Percentiles rank a stretch among this genome's conserved stretches.
Conservation (phyloP, 192 early-diverging fungal species). For the Obelidium mucronatum region DNA sequence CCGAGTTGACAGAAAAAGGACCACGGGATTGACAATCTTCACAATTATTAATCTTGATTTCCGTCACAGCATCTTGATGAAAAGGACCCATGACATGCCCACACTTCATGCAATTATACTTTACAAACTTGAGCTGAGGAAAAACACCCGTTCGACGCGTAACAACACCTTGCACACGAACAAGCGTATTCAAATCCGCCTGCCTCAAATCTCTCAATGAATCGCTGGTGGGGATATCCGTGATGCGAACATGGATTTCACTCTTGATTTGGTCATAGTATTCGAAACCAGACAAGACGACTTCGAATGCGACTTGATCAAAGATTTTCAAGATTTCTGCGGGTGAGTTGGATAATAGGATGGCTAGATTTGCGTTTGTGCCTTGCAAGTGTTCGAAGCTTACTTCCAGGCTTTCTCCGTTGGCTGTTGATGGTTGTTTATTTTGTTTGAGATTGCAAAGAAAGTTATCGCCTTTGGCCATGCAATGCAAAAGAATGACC, state of each 20-base stretch:
- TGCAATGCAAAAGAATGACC: no score
- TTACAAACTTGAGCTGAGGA: constrained; percentile 96
- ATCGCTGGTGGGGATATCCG: constrained; percentile 83
- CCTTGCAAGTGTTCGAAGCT: constrained; percentile 81
- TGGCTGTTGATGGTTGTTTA: no score
- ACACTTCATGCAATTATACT: constrained; percentile 96
- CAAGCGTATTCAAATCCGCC: constrained; percentile 88
- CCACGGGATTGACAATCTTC: constrained; percentile 89
- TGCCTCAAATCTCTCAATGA: constrained; percentile 90
- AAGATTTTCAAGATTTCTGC: constrained; percentile 88
- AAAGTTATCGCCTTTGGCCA: no score
- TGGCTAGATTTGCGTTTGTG: constrained; percentile 85
- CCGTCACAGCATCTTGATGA: constrained; percentile 88
- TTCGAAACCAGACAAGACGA: constrained; percentile 85
- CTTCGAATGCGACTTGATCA: constrained; percentile 92
- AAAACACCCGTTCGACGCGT: constrained; percentile 94
- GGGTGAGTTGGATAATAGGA: constrained; percentile 88
- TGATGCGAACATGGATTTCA: constrained; percentile 95
- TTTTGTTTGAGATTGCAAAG: no score
- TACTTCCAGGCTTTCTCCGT: constrained; percentile 88
- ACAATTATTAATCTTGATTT: constrained; percentile 86
- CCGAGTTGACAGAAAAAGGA: constrained; percentile 88
- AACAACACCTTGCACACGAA: constrained; percentile 91
- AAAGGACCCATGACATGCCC: constrained; percentile 90
- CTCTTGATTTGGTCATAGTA: constrained; percentile 89